These are phyloP conservation scores for Jaenimonas drosophilae DNA, from an alignment of 208 protist genomes.

Conservation along the genomic window DNA sequence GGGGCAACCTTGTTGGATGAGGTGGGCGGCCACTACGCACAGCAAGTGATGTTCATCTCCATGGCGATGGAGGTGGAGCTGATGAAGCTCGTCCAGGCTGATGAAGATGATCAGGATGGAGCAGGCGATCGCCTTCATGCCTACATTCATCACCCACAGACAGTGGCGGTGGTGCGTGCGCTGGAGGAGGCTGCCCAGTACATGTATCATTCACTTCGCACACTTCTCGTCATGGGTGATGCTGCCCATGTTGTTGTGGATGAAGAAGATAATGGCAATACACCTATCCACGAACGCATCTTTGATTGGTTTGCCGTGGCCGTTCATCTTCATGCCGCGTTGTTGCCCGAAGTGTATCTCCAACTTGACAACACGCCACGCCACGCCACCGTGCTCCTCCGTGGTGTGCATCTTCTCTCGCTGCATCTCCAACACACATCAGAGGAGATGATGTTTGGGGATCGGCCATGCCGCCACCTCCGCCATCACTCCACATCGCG, in stretches of 20 bases:
- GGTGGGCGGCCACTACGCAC: too few relatives aligned
- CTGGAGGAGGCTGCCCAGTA: conserved; percentile 16
- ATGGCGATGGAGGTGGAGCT: conserved; percentile 12
- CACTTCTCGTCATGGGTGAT: too few relatives aligned
- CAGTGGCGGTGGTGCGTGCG: not conserved
- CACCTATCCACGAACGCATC: conserved; percentile 14
- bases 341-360: conserved; percentile 64
- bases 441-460: too few relatives aligned
- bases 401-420: conserved; percentile 31
- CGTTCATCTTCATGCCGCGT: conserved; percentile 21
- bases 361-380: conserved; percentile 16
- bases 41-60: too few relatives aligned
- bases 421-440: too few relatives aligned
- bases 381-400: conserved; percentile 38
- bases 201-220: too few relatives aligned
- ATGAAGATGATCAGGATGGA: conserved; percentile 5
- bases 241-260: too few relatives aligned
- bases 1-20: too few relatives aligned
- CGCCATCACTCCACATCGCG: not conserved
- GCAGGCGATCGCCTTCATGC: conserved; percentile 1
- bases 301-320: conserved; percentile 16
- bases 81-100: conserved; percentile 7
- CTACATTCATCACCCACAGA: not conserved
- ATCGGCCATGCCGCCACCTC: conserved; percentile 8
- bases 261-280: too few relatives aligned